Conservation (phyloP, 768 basidiomycete species). For the Lyophyllum semitale region DNA sequence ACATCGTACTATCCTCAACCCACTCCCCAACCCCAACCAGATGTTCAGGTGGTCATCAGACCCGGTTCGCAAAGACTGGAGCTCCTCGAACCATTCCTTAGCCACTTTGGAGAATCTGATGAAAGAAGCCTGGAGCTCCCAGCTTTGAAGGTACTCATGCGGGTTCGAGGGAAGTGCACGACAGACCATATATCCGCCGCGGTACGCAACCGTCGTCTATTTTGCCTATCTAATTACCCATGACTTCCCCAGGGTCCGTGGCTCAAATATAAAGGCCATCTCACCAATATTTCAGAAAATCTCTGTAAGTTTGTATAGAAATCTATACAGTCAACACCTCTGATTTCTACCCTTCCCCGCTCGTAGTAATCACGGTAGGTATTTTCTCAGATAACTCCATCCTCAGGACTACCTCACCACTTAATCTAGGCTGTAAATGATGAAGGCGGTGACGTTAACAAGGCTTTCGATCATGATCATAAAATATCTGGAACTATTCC, state of each 20-base stretch:
- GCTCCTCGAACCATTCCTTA: constrained; percentile 79
- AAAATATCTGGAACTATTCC: constrained; percentile 81
- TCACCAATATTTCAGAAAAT: constrained; percentile 96
- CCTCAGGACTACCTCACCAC: not conserved
- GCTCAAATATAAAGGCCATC: constrained; percentile 98
- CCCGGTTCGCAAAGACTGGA: constrained; percentile 85
- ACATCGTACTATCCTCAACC: constrained; percentile 77
- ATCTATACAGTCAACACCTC: not conserved
- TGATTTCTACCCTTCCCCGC: not conserved
- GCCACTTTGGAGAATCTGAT: constrained; percentile 65
- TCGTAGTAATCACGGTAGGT: constrained; percentile 78
- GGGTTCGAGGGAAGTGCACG: constrained; percentile 97
- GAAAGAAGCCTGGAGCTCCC: constrained; percentile 73
- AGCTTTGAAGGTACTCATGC: constrained; percentile 79
- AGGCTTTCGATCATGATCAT: constrained; percentile 79
- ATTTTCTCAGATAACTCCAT: not conserved
- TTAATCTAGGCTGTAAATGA: constrained; percentile 80
- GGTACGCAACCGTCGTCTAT: constrained; percentile 40
- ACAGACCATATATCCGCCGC: constrained; percentile 99
- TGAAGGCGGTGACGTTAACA: constrained; percentile 91
- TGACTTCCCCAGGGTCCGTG: constrained; percentile 74
- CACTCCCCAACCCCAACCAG: constrained; percentile 71
- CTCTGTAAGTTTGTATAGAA: constrained; percentile 56
- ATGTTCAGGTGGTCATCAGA: constrained; percentile 75
- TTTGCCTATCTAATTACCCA: not conserved